These are phyloP conservation scores for Moniliophthora roreri DNA, from an alignment of 1,284 basidiomycete species.

Conservation along the genomic window DNA sequence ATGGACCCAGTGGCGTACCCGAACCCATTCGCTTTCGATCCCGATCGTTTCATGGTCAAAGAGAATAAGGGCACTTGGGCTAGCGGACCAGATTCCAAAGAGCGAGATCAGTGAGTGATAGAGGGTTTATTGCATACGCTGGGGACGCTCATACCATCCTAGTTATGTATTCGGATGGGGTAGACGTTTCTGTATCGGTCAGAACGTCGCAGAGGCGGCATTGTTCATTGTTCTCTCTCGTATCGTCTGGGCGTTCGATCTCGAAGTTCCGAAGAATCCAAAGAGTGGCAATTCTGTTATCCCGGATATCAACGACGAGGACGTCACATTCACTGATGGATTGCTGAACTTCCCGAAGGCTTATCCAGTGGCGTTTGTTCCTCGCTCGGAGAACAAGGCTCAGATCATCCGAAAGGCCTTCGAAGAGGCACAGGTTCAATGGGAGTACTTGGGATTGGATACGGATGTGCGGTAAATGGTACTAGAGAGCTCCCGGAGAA, in stretches of 20 bases:
- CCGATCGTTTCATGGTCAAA: slow-evolving; percentile 24
- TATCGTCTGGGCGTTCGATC: slow-evolving; percentile 28
- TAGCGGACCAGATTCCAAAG: slow-evolving; percentile 24
- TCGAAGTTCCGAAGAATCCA: slow-evolving; percentile 22
- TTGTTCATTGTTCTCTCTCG: slow-evolving; percentile 28
- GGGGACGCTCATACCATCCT: neutral
- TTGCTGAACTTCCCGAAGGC: slow-evolving; percentile 24
- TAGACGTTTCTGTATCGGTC: slow-evolving; percentile 28
- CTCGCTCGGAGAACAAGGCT: slow-evolving; percentile 24
- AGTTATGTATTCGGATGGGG: slow-evolving; percentile 32
- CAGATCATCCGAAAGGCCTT: slow-evolving; percentile 22
- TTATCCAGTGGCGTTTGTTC: slow-evolving; percentile 23
- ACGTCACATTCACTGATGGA: slow-evolving; percentile 25
- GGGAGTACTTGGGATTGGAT: slow-evolving; percentile 24
- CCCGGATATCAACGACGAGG: slow-evolving; percentile 27
- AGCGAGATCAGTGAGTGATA: slow-evolving; percentile 24
- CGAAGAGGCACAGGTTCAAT: slow-evolving; percentile 27
- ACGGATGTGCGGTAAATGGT: slow-evolving; percentile 20
- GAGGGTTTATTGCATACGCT: neutral
- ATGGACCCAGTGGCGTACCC: slow-evolving; percentile 27
- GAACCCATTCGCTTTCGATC: slow-evolving; percentile 25
- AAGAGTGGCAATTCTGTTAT: slow-evolving; percentile 21
- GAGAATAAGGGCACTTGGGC: slow-evolving; percentile 22
- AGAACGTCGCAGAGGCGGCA: slow-evolving; percentile 27
- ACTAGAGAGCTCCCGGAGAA: too few relatives aligned